phyloP scores from a whole-genome alignment of 2,329 filamentous ascomycete genomes.

The Diplodia scrobiculata region DNA sequence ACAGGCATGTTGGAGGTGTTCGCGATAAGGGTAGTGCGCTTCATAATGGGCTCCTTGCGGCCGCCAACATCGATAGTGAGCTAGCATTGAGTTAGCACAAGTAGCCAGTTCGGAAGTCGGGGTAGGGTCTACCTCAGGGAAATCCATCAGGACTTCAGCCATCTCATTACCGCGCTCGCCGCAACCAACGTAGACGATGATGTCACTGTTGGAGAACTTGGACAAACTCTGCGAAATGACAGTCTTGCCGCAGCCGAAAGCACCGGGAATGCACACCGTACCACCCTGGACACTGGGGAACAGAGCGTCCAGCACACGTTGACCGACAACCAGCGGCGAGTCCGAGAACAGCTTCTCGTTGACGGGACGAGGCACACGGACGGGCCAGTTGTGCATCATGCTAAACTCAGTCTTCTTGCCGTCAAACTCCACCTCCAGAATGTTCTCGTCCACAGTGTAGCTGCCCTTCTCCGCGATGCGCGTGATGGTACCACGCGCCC shows the following conservation, averaged over 20 bases:
- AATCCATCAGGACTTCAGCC: constrained; percentile 99
- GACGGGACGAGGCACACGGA: constrained; percentile 89
- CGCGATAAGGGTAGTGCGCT: constrained; percentile 96
- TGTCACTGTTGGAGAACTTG: constrained; percentile 99
- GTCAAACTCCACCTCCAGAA: constrained; percentile 95
- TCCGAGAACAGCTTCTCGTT: constrained; percentile 89
- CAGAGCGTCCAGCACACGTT: constrained; percentile 92
- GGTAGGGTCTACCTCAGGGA: constrained; percentile 69
- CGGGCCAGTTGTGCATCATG: constrained; percentile 99
- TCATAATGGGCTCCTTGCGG: constrained; percentile 98
- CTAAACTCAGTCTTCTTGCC: constrained; percentile 90
- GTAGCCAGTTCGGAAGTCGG: background rate
- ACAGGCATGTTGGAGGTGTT: constrained; percentile 99
- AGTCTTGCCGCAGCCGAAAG: constrained; percentile 98
- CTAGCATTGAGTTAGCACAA: constrained; percentile 43
- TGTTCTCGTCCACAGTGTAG: constrained; percentile 92
- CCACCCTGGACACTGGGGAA: constrained; percentile 97
- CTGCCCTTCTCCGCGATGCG: constrained; percentile 84
- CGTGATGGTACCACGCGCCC: constrained; percentile 88
- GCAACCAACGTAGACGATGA: constrained; percentile 93
- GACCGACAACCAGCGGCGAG: constrained; percentile 91
- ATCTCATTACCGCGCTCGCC: constrained; percentile 98
- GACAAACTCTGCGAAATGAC: constrained; percentile 98
- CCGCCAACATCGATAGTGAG: constrained; percentile 92
- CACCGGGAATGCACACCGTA: constrained; percentile 95